phyloP scores from a whole-genome alignment of 106 monocot species.

The Dendrobium huoshanense region DNA sequence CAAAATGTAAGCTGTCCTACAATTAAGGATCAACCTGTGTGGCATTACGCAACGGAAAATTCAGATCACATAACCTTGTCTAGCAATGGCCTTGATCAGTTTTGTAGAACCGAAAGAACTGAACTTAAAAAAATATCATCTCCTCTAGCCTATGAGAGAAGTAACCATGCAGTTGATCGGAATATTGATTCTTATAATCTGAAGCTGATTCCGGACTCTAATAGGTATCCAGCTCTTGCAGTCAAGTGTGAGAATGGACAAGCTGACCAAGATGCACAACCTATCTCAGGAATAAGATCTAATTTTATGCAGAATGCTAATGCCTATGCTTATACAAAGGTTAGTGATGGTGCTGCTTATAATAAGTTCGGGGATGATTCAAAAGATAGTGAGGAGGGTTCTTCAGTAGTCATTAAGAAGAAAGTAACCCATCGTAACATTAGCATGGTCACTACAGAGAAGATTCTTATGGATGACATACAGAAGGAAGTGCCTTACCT shows the following conservation, averaged over 20 bases:
- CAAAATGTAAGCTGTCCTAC: not conserved
- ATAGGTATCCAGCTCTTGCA: constrained; percentile 1
- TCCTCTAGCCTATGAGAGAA: constrained; percentile 12
- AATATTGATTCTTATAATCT: constrained; percentile 16
- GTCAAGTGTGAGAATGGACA: constrained; percentile 4
- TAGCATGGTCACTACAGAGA: constrained; percentile 11
- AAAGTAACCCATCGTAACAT: not conserved
- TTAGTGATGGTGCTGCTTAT: not conserved
- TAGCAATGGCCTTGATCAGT: not conserved
- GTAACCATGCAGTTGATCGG: constrained; percentile 23
- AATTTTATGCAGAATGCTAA: not conserved
- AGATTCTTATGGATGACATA: constrained; percentile 25
- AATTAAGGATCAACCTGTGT: constrained; percentile 13
- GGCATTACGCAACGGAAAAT: not conserved
- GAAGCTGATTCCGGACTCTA: constrained; percentile 10
- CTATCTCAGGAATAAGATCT: not conserved
- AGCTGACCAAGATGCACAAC: not conserved
- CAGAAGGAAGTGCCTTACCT: constrained; percentile 15
- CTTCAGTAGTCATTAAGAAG: not conserved
- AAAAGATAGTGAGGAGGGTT: constrained; percentile 7
- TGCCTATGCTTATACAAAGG: not conserved
- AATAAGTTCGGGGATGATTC: not conserved
- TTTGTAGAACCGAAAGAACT: constrained; percentile 5
- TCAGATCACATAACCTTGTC: constrained; percentile 5
- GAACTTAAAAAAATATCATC: constrained; percentile 8